Evolutionary conservation across 345 rosid genomes (phyloP).

Genomic region (Citrus hindsii): DNA sequence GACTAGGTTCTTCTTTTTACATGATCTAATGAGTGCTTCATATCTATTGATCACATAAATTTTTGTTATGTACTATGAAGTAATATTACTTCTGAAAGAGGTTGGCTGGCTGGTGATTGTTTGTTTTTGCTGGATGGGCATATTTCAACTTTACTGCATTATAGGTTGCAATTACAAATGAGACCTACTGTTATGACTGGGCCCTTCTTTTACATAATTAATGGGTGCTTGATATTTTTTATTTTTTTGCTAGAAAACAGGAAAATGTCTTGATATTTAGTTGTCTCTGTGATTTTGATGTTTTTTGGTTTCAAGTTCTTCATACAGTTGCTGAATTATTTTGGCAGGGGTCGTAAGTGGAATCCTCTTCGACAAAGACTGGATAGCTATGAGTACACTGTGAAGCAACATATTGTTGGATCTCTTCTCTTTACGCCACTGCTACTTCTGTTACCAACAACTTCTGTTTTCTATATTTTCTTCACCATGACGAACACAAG

Average conservation of each 20-base stretch:
- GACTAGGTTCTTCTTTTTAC: not conserved
- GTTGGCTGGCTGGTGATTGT: not conserved
- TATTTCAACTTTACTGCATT: too few species aligned
- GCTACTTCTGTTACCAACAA: constrained; percentile 79
- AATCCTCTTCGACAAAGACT: constrained; percentile 92
- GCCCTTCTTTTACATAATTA: not conserved
- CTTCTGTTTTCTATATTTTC: constrained; percentile 88
- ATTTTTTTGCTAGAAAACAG: not conserved
- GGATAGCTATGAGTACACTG: constrained; percentile 86
- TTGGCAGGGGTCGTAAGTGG: constrained; percentile 84
- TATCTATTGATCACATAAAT: not conserved
- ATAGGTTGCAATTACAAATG: too few species aligned
- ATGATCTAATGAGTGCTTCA: not conserved
- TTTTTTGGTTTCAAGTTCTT: constrained; percentile 19
- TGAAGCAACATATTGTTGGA: constrained; percentile 88
- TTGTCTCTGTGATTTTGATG: not conserved
- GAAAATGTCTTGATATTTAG: not conserved
- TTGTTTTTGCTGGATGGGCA: too few species aligned
- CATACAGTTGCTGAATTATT: constrained; percentile 26
- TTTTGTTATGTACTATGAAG: not conserved
- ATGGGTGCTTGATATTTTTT: not conserved
- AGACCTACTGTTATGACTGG: not conserved
- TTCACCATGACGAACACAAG: constrained; percentile 70
- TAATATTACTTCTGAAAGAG: not conserved
- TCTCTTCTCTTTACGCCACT: constrained; percentile 82